A percentile compares a stretch with the other conserved stretches of the same genome.
These are phyloP conservation scores for Pseudopyricularia javanii DNA, from an alignment of 2,329 filamentous ascomycete species.

Conservation along the genomic window DNA sequence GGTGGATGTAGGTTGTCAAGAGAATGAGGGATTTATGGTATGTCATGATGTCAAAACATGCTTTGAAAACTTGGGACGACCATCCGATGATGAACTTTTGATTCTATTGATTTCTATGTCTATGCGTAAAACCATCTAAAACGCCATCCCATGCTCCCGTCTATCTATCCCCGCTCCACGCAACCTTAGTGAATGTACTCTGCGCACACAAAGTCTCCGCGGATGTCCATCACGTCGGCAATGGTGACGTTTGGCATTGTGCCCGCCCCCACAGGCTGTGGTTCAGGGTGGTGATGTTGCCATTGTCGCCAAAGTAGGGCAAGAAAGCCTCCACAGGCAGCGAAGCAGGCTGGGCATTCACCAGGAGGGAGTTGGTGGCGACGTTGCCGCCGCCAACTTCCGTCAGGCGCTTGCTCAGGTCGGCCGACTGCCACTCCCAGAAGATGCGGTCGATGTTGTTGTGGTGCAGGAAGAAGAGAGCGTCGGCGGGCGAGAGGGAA, in stretches of 20 bases:
- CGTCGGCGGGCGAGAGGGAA: conserved; percentile 28
- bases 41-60: too few relatives aligned
- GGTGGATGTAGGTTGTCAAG: conserved; percentile 5
- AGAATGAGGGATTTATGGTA: too few relatives aligned
- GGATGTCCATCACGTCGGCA: conserved; percentile 9
- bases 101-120: too few relatives aligned
- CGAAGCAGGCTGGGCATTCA: conserved; percentile 1
- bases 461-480: conserved; percentile 32
- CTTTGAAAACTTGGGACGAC: too few relatives aligned
- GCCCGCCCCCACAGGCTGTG: conserved; percentile 6
- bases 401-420: background rate
- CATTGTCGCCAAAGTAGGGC: background rate
- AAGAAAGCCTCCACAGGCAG: background rate
- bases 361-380: conserved; percentile 5
- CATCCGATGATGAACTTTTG: too few relatives aligned
- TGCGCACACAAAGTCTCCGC: conserved; percentile 8
- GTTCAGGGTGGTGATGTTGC: conserved; percentile 5
- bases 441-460: conserved; percentile 32
- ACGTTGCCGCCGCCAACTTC: conserved; percentile 6
- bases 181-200: conserved; percentile 4
- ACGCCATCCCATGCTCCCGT: too few relatives aligned
- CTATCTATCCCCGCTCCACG: too few relatives aligned
- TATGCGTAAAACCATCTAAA: too few relatives aligned
- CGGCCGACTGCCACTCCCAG: conserved; percentile 31
- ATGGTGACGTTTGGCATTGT: conserved; percentile 5